Conservation (phyloP, 2,329 filamentous ascomycete genomes). For the Cladophialophora psammophila region DNA sequence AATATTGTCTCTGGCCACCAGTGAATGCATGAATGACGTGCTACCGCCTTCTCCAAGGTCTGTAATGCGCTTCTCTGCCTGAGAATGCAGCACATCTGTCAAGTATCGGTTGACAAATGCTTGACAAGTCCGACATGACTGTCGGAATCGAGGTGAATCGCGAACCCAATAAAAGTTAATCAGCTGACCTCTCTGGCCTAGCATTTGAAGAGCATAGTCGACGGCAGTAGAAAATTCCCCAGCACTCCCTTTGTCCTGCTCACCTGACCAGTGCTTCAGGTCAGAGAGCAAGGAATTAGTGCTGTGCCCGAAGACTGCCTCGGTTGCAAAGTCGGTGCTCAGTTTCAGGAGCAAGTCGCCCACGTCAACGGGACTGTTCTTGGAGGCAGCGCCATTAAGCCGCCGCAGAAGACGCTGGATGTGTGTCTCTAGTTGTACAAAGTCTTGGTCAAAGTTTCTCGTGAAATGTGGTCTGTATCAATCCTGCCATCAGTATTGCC, state of each 20-base stretch:
- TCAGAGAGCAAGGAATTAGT: constrained; percentile 53
- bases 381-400: constrained; percentile 58
- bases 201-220: constrained; percentile 43
- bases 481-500: background rate
- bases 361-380: constrained; percentile 64
- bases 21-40: constrained; percentile 39
- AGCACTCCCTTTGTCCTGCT: constrained; percentile 15
- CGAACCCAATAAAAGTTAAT: constrained; percentile 49
- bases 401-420: constrained; percentile 60
- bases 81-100: constrained; percentile 6
- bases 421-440: constrained; percentile 15
- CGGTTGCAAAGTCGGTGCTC: constrained; percentile 71
- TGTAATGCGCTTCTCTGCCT: constrained; percentile 24
- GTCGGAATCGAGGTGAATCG: constrained; percentile 49
- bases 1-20: constrained; percentile 32
- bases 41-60: constrained; percentile 17
- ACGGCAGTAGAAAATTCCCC: constrained; percentile 25
- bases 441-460: constrained; percentile 23
- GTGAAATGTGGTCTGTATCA: constrained; percentile 23
- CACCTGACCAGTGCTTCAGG: constrained; percentile 12
- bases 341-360: constrained; percentile 69
- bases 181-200: constrained; percentile 43
- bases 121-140: constrained; percentile 18
- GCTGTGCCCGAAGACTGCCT: constrained; percentile 70
- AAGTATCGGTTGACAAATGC: constrained; percentile 18